These are phyloP conservation scores for Talaromyces sp. DNA, from an alignment of 2,329 filamentous ascomycete genomes.

Conservation along the genomic window DNA sequence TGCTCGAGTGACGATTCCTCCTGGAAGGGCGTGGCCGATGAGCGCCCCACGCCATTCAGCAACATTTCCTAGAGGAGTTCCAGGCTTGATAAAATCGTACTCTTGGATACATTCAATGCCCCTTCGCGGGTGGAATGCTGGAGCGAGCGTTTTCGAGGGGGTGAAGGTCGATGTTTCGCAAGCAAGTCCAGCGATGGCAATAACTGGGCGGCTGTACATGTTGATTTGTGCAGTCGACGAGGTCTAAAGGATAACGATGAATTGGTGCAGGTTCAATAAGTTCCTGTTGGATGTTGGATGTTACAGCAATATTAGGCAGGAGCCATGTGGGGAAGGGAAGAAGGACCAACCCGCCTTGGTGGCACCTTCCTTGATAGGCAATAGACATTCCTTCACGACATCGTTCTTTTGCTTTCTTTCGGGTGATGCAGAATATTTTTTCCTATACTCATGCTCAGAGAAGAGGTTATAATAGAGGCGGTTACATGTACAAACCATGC, in stretches of 20 bases:
- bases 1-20: slow-evolving; percentile 46
- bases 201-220: slow-evolving; percentile 43
- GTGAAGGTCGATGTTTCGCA: slow-evolving; percentile 56
- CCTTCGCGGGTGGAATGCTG: slow-evolving; percentile 50
- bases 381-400: background rate
- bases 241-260: background rate
- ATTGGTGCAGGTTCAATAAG: background rate
- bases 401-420: background rate
- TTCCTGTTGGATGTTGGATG: background rate
- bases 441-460: no score
- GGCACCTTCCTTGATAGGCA: background rate
- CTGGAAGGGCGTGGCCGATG: slow-evolving; percentile 52
- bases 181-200: slow-evolving; percentile 53
- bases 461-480: no score
- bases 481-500: background rate
- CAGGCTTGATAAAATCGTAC: slow-evolving; percentile 47
- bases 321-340: background rate
- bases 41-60: slow-evolving; percentile 52
- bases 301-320: background rate
- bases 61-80: slow-evolving; percentile 40
- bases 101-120: slow-evolving; percentile 44
- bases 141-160: slow-evolving; percentile 47
- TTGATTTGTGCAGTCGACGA: background rate
- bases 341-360: background rate
- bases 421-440: background rate